These are phyloP conservation scores for Eimeria acervulina DNA, from an alignment of 169 alveolate genomes.

Conservation along the genomic window DNA sequence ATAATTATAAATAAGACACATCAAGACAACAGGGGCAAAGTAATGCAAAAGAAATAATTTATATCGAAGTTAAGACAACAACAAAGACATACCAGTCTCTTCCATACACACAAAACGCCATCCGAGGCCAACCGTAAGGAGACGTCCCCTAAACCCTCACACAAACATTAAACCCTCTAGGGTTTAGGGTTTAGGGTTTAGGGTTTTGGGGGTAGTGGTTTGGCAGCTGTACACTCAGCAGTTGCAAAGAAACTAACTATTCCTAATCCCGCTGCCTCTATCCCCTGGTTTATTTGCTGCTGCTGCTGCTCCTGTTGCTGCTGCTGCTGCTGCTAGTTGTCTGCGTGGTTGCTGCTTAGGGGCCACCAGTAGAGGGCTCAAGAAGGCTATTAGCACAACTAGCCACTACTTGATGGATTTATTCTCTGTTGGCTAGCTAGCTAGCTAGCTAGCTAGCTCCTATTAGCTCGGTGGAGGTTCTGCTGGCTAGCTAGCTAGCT, in stretches of 20 bases:
- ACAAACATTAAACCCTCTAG: background rate
- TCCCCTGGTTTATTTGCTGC: background rate
- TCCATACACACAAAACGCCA: slow-evolving; percentile 61
- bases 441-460: too few relatives aligned
- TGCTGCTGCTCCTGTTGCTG: too few relatives aligned
- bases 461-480: too few relatives aligned
- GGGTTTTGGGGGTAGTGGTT: background rate
- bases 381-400: too few relatives aligned
- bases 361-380: too few relatives aligned
- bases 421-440: too few relatives aligned
- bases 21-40: background rate
- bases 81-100: slow-evolving; percentile 40
- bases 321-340: too few relatives aligned
- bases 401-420: too few relatives aligned
- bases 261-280: slow-evolving; percentile 3
- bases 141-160: slow-evolving; percentile 25
- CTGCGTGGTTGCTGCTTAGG: background rate
- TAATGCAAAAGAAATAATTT: background rate
- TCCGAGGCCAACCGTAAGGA: slow-evolving; percentile 76
- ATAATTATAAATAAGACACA: too few relatives aligned
- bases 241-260: background rate
- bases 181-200: background rate
- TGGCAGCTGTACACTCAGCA: background rate
- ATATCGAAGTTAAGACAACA: background rate
- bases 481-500: too few relatives aligned